Evolutionary conservation across 768 basidiomycete species (phyloP), one percentile per base, ranked within the genome.

Genomic region (Termitomyces sp.): DNA sequence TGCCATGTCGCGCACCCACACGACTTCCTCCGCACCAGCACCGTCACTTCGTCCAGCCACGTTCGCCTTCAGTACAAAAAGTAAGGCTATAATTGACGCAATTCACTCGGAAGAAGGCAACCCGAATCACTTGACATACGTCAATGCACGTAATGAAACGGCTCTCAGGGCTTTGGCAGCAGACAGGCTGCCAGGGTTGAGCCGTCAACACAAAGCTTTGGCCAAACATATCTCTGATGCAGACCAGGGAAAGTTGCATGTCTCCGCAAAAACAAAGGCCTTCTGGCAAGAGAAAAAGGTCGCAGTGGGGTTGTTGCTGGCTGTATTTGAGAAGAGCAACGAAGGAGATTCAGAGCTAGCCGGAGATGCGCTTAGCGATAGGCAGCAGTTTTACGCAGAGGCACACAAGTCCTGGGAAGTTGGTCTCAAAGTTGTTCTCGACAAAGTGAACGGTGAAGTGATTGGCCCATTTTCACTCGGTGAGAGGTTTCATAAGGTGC

Each of bases 21-120:
- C 91, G 5, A 88, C 86, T 3, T 90, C 89, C 0, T 69, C 75
- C 12, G 84, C 87, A 1, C 92, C 93, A 0, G 90, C 92, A 0
- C 91, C 92, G 0, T 77, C 84, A 0, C 77, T 95, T 29, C 79
- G 88, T 17, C 92, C 93, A 1, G 92, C 92, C 1, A 94, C 93
- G 3, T 84, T 94, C 63, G 87, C 86, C n/a, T 84, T 87, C 68
- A 73, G 78, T 56, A 71, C 76, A n/a, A 74, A 72, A 11, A 87
- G 84, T 29, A 78, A 79, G 43, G 76, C 80, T 9, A 66, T 86
- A 80, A 63, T 83, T 82, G 64, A 81, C 76, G 78, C 83, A 11
- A 73, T 89, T 2, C 89, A 94, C 69, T 80, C 85, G 3, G 80
- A 84, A 1, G 77, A 78, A 1, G 86, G 82, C 10, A 80, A 88